Base-by-base conservation (phyloP, 768 basidiomycete species). In the Galerina sulciceps region DNA sequence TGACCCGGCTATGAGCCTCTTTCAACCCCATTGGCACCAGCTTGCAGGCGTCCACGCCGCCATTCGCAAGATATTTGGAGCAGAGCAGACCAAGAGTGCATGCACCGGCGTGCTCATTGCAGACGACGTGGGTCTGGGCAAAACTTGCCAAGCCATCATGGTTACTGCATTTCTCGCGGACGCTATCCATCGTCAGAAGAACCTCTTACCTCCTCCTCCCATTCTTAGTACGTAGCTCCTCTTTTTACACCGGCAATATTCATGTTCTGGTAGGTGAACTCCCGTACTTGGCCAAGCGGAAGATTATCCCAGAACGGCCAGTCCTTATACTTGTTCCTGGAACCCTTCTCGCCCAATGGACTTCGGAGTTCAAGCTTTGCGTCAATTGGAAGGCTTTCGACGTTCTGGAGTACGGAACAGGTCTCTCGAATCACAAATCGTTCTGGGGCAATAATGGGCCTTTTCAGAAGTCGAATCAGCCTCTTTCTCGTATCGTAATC, bases 71-170 rank as follows among this genome's bases (percentile, higher is more conserved):
- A 36, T 57, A 17, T 71, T 65, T 43, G 51, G 38, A 2, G 17
- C 44, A 2, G 13, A 44, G 1, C 42, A 60, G 0, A 17, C 11
- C 0, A 14, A 11, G 6, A 18, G 11, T 5, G 26, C 20, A 15
- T 8, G 36, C 36, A 9, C 44, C 11, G 69, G 71, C 0, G 55
- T 67, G 2, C 65, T 71, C 11, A 40, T 72, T 8, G 59, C 64
- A 8, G 69, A 74, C 40, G 68, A 71, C 10, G 74, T 76, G 2
- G 71, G 75, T 0, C 65, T 75, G 0, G 72, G 73, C 0, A 76
- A 76, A 48, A 75, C 73, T 0, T 58, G 65, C 6, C 69, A 69
- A 31, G 43, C 69, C 0, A 42, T 66, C 2, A 34, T 64, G 0
- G 18, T 67, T 0, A 55, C 72, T 3, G 67, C 65, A 0, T 69